These are phyloP conservation scores for Rhodotorula mucilaginosa DNA, from an alignment of 1,284 basidiomycete species.

Conservation along the genomic window DNA sequence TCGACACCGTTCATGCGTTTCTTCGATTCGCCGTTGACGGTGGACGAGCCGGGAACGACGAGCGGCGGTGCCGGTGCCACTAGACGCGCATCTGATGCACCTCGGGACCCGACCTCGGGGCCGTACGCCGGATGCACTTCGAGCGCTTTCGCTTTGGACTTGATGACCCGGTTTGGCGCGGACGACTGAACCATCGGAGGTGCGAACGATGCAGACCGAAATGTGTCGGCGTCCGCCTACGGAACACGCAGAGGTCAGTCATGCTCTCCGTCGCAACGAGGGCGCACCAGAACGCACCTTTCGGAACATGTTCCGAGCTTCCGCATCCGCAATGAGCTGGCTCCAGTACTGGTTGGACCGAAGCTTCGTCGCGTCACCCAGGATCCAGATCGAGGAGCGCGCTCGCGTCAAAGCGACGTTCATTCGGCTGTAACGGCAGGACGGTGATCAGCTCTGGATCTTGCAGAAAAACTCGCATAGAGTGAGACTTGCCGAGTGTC, in stretches of 20 bases:
- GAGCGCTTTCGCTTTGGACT: conserved; percentile 18
- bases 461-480: no score
- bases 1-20: neutral
- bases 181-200: conserved; percentile 14
- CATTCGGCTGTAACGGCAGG: conserved; percentile 64
- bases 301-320: conserved; percentile 52
- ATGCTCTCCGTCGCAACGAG: no score
- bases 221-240: conserved; percentile 22
- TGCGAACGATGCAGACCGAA: conserved; percentile 12
- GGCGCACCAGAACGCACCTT: conserved; percentile 47
- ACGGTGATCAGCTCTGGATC: neutral
- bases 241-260: no score
- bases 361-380: conserved; percentile 84
- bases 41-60: neutral
- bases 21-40: conserved; percentile 2
- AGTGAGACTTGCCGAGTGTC: conserved; percentile 32
- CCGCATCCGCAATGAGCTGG: conserved; percentile 72
- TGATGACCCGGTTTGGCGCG: conserved; percentile 5
- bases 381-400: conserved; percentile 86
- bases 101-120: neutral
- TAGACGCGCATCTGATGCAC: neutral
- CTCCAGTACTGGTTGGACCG: conserved; percentile 78
- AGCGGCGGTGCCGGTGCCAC: conserved; percentile 5
- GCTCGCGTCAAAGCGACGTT: conserved; percentile 97
- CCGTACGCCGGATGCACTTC: conserved; percentile 19